Evolutionary conservation across 495 filamentous ascomycete species (phyloP).

Genomic region (Aspergillus homomorphus): DNA sequence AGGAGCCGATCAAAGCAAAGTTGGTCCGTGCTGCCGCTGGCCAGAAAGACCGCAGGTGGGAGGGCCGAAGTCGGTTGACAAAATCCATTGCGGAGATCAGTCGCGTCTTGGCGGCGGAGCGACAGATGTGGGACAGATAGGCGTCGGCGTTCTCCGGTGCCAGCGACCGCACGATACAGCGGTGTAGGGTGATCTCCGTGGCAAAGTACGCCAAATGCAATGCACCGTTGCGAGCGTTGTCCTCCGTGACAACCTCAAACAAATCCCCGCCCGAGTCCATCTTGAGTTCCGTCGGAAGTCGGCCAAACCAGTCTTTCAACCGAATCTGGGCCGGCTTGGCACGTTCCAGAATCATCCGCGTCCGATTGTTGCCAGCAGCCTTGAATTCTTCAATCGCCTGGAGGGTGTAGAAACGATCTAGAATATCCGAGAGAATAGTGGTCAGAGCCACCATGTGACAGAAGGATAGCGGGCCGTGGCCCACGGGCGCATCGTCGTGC

Average conservation of each 20-base stretch:
- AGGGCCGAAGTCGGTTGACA: conserved; percentile 53
- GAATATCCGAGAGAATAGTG: conserved; percentile 57
- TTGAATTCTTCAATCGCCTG: conserved; percentile 53
- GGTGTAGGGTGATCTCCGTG: conserved; percentile 59
- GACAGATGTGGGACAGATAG: conserved; percentile 86
- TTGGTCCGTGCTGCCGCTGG: conserved; percentile 51
- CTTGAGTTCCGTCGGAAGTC: conserved; percentile 49
- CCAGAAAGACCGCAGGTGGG: conserved; percentile 56
- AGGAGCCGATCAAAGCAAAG: conserved; percentile 55
- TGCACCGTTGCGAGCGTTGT: conserved; percentile 47
- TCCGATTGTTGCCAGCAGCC: conserved; percentile 46
- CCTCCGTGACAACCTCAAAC: conserved; percentile 39
- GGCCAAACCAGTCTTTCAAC: conserved; percentile 57
- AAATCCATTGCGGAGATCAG: conserved; percentile 58
- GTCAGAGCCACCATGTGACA: conserved; percentile 58
- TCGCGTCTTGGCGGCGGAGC: conserved; percentile 67
- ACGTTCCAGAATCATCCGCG: conserved; percentile 54
- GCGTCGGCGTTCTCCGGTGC: conserved; percentile 42
- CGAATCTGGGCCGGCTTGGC: conserved; percentile 60
- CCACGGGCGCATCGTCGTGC: conserved; percentile 36
- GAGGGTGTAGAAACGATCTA: conserved; percentile 60
- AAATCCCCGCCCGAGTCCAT: conserved; percentile 50
- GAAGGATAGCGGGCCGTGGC: conserved; percentile 51
- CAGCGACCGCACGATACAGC: conserved; percentile 56
- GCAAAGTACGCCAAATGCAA: conserved; percentile 62